Conservation (phyloP, 441 rosid species). For the Hypseocharis bilobata region DNA sequence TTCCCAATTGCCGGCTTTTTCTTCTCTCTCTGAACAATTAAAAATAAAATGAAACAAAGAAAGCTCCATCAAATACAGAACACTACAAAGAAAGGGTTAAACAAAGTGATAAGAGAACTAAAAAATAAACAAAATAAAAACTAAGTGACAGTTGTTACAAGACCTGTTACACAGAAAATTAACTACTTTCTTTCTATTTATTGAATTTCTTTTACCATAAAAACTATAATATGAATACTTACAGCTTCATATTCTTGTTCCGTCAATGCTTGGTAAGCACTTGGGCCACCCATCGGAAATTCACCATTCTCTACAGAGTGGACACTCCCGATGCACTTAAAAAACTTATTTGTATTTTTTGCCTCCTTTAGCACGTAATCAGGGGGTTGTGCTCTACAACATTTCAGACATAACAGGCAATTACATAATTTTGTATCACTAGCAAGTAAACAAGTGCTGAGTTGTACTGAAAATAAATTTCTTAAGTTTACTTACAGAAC, state of each 20-base stretch:
- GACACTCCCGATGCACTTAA: slow-evolving; percentile 75
- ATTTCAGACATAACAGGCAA: slow-evolving; percentile 29
- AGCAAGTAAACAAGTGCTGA: slow-evolving; percentile 7
- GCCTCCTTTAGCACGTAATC: slow-evolving; percentile 92
- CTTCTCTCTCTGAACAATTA: slow-evolving; percentile 66
- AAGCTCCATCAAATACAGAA: slow-evolving; percentile 8
- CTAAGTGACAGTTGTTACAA: slow-evolving; percentile 1
- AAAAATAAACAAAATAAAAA: background rate
- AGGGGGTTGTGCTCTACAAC: slow-evolving; percentile 84
- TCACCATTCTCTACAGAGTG: slow-evolving; percentile 58
- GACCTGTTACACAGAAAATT: background rate
- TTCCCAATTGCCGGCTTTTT: slow-evolving; percentile 82
- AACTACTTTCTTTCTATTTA: background rate
- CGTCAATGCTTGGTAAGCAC: slow-evolving; percentile 64
- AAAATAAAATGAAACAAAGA: slow-evolving; percentile 19
- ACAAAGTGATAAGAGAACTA: slow-evolving; percentile 4
- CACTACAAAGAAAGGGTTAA: background rate
- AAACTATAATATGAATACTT: slow-evolving; percentile 34
- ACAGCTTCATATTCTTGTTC: slow-evolving; percentile 93
- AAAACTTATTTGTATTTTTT: slow-evolving; percentile 75
- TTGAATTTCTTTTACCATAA: background rate
- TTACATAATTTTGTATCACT: slow-evolving; percentile 12
- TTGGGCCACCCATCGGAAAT: slow-evolving; percentile 46
- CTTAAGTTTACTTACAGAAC: too few species aligned
- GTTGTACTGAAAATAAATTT: slow-evolving; percentile 4